Conservation (phyloP, 441 rosid species). For the Euphorbia schlechtendalii region DNA sequence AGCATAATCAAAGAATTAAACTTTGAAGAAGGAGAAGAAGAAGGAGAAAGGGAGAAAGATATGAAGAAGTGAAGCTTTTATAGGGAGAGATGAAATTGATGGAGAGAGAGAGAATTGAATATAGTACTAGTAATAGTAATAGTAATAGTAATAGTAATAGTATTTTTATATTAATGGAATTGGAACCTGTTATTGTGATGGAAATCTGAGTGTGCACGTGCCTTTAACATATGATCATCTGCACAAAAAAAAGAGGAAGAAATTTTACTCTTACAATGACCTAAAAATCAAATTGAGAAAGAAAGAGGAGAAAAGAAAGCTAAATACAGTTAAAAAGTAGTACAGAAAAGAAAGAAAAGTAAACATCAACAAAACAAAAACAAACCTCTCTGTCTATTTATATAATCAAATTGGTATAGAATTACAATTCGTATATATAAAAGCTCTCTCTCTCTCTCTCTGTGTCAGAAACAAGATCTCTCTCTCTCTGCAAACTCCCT, state of each 20-base stretch:
- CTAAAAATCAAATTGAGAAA: constrained; percentile 12
- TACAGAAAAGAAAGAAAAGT: constrained; percentile 1
- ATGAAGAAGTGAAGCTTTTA: constrained; percentile 3
- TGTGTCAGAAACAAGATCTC: constrained; percentile 1
- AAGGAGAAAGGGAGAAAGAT: background rate
- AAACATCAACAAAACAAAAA: constrained; percentile 9
- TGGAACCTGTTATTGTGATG: background rate
- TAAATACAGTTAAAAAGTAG: constrained; percentile 15
- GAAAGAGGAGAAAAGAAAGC: constrained; percentile 4
- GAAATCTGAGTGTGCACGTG: constrained; percentile 43
- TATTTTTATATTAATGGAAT: background rate
- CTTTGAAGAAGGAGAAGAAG: background rate
- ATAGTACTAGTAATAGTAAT: too few species aligned
- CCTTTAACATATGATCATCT: constrained; percentile 46
- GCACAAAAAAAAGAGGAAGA: constrained; percentile 1
- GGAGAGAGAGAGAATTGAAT: constrained; percentile 21
- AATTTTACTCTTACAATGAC: constrained; percentile 19
- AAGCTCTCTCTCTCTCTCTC: too few species aligned
- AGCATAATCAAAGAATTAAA: background rate
- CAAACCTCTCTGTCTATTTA: constrained; percentile 15
- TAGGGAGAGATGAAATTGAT: constrained; percentile 20
- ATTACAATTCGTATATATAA: too few species aligned
- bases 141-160: too few species aligned
- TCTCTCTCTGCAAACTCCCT: constrained; percentile 47
- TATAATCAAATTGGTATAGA: too few species aligned